Percentiles rank a stretch among this genome's conserved stretches.
phyloP scores from a whole-genome alignment of 805 yeast species.

The Hanseniaspora occidentalis region DNA sequence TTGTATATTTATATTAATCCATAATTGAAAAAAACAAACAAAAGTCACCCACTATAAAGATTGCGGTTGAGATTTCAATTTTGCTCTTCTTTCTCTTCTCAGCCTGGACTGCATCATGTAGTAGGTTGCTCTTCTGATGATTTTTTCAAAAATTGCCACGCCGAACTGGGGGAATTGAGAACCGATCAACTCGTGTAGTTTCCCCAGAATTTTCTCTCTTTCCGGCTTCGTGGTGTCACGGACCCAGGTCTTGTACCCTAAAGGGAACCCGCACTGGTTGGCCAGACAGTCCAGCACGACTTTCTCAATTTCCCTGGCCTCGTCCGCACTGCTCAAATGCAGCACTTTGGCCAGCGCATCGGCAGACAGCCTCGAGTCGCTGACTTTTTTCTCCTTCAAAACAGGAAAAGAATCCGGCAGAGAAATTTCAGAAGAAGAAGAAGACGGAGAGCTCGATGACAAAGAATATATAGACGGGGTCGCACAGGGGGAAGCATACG shows the following conservation, averaged over 20 bases:
- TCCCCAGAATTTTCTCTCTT: conserved; percentile 34
- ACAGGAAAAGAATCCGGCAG: too few relatives aligned
- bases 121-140: conserved; percentile 72
- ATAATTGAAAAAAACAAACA: too few relatives aligned
- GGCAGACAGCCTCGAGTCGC: conserved; percentile 47
- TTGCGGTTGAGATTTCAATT: conserved; percentile 22
- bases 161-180: conserved; percentile 28
- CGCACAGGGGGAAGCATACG: background rate
- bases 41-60: too few relatives aligned
- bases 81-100: conserved; percentile 51
- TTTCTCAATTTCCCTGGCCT: conserved; percentile 44
- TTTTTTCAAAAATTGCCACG: conserved; percentile 37
- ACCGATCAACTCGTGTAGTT: conserved; percentile 39
- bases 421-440: too few relatives aligned
- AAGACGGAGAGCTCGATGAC: background rate
- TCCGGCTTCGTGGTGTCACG: conserved; percentile 53
- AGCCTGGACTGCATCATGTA: conserved; percentile 67
- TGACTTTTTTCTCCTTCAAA: conserved; percentile 15
- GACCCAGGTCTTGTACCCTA: conserved; percentile 77
- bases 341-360: conserved; percentile 42
- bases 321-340: conserved; percentile 34
- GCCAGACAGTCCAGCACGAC: conserved; percentile 40
- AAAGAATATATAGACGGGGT: background rate
- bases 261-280: conserved; percentile 49
- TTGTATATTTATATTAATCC: too few relatives aligned